Evolutionary conservation across 2,329 filamentous ascomycete genomes (phyloP).

Genomic region (Trichophyton benhamiae): DNA sequence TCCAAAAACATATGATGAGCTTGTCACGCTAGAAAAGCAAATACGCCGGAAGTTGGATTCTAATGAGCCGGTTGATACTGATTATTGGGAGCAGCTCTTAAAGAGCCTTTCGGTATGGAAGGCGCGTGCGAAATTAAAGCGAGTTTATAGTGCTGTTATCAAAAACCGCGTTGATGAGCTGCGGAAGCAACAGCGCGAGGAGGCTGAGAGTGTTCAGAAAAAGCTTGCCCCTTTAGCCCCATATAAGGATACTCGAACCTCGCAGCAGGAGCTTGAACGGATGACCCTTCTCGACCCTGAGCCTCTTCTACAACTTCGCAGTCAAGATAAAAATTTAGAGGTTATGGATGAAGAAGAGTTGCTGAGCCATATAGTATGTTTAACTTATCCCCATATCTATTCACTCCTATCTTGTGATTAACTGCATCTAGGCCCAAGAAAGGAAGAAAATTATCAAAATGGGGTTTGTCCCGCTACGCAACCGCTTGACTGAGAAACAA

Average conservation of each 20-base stretch:
- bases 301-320: constrained; percentile 49
- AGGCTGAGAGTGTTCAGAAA: constrained; percentile 45
- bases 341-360: constrained; percentile 48
- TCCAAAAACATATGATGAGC: constrained; percentile 73
- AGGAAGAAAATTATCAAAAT: constrained; percentile 50
- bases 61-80: constrained; percentile 84
- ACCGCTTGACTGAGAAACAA: constrained; percentile 28
- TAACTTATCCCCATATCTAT: no score
- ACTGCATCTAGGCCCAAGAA: constrained; percentile 35
- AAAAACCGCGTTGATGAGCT: constrained; percentile 56
- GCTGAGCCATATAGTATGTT: constrained; percentile 41
- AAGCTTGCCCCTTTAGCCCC: constrained; percentile 43
- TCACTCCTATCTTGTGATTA: not conserved
- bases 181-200: constrained; percentile 53
- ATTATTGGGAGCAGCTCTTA: constrained; percentile 94
- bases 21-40: constrained; percentile 76
- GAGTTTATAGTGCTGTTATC: constrained; percentile 64
- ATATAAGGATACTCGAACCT: not conserved
- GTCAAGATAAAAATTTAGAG: constrained; percentile 51
- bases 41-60: constrained; percentile 76
- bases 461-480: constrained; percentile 54
- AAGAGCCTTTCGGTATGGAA: constrained; percentile 81
- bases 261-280: not conserved
- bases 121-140: constrained; percentile 70
- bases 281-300: constrained; percentile 47